Conservation (phyloP, 257 asterid genomes). For the Solanum bulbocastanum region DNA sequence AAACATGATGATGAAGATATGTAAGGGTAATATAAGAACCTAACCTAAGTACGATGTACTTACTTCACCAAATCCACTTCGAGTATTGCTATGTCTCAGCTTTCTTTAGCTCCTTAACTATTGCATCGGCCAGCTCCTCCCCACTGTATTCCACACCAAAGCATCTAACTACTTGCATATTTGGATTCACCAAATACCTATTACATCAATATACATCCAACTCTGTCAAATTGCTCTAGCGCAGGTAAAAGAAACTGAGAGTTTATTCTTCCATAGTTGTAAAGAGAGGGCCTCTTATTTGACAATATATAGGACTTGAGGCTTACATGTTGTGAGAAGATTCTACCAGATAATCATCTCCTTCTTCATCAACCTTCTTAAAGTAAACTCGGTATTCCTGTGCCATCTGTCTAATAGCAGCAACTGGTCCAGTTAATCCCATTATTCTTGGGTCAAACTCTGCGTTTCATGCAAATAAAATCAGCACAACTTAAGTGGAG, state of each 20-base stretch:
- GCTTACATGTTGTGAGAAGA: conserved; percentile 83
- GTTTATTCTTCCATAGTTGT: neutral
- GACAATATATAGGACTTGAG: neutral
- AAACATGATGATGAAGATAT: neutral
- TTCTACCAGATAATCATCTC: conserved; percentile 82
- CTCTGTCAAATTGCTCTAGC: neutral
- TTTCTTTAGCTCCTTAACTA: conserved; percentile 50
- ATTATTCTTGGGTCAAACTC: conserved; percentile 69
- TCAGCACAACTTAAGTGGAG: neutral
- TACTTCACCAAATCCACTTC: neutral
- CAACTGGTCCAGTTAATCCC: conserved; percentile 81
- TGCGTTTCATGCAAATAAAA: conserved; percentile 18
- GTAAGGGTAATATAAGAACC: neutral
- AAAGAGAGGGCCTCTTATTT: neutral
- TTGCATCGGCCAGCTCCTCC: conserved; percentile 52
- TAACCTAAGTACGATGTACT: neutral
- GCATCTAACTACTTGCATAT: conserved; percentile 71
- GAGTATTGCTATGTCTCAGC: neutral
- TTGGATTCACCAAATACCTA: conserved; percentile 85
- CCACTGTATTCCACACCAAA: conserved; percentile 71
- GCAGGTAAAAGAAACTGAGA: neutral
- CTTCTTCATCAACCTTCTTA: conserved; percentile 72
- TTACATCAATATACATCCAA: neutral
- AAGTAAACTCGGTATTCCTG: conserved; percentile 87
- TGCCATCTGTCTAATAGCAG: conserved; percentile 85